Evolutionary conservation across 139 green algal genomes (phyloP), one percentile per base, ranked within the genome.

Genomic region (Chlorella vulgaris): DNA sequence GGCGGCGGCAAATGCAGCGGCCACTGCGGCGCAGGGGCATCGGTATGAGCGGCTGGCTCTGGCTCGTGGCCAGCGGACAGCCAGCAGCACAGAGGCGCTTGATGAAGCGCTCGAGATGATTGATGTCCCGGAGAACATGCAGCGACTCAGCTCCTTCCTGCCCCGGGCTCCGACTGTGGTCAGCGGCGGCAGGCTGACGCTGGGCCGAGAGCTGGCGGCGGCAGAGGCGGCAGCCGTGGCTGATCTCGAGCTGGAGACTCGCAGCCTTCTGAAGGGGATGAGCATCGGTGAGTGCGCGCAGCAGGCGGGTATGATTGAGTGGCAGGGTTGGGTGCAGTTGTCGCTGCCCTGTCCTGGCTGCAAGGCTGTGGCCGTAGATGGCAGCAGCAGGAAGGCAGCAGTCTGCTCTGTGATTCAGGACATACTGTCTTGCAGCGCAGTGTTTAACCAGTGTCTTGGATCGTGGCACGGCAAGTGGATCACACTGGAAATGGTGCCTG

Each of bases 211-310:
- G 39, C 29, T 81, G 58, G 58, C 58, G 58, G 74, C 58, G 39
- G 58, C 58, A 10, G 60, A 70, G 60, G 60, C 74, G n/a, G 69
- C 67, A 24, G 38, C 67, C 24, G 39, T 31, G 39, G 67, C 38
- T 22, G 67, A 58, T 8, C 73, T 81, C 40, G 62, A 81, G 62
- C 10, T 40, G 78, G 70, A 74, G 58, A 33, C 66, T 15, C 58
- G 66, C 29, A n/a, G 31, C 29, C 78, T 84, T 31, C 60, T 84
- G 33, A 84, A 84, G 78, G 35, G 79, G 58, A 84, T 84, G 78
- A 75, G 58, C 69, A 84, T 84, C 21, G 78, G 67, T 67, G 78
- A 55, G 70, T 63, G 1, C 3, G 35, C 2, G 47, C 15, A 15
- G 47, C 15, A 15, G 47, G 47, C 47, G 50, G 35, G 51, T 7